Evolutionary conservation across 371 early-diverging fungal genomes (phyloP).

Genomic region (Mycotypha africana): DNA sequence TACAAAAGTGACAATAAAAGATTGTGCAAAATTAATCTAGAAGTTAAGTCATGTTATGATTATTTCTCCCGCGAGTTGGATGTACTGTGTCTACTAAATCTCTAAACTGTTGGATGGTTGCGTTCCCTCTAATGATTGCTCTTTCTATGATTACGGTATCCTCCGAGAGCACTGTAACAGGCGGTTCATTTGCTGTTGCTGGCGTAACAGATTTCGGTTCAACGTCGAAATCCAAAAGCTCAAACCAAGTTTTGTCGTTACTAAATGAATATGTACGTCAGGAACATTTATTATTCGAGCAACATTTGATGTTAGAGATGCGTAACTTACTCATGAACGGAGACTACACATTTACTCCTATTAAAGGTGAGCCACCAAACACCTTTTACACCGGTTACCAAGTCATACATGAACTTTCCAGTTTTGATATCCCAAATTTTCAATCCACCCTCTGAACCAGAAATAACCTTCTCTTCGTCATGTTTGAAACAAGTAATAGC

Average conservation of each 20-base stretch:
- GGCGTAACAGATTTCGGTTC: not conserved
- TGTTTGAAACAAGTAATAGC: conserved; percentile 96
- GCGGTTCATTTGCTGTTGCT: too few relatives aligned
- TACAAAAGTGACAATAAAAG: too few relatives aligned
- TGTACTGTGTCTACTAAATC: too few relatives aligned
- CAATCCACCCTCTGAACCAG: conserved; percentile 86
- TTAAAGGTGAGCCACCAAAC: conserved; percentile 94
- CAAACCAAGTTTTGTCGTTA: conserved; percentile 6
- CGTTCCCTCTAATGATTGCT: too few relatives aligned
- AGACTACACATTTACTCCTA: conserved; percentile 79
- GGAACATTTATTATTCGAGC: conserved; percentile 25
- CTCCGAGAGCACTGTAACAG: too few relatives aligned
- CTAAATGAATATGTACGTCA: not conserved
- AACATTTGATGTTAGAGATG: conserved; percentile 67
- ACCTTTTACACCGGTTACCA: conserved; percentile 66
- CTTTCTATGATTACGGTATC: too few relatives aligned
- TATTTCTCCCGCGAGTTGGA: too few relatives aligned
- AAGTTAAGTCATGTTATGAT: too few relatives aligned
- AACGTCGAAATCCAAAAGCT: conserved; percentile 6
- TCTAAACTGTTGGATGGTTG: too few relatives aligned
- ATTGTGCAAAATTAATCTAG: too few relatives aligned
- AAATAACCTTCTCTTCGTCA: conserved; percentile 83
- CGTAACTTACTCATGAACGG: conserved; percentile 60
- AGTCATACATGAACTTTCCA: conserved; percentile 72
- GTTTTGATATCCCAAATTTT: conserved; percentile 92